These are phyloP conservation scores for Hypoxylon fragiforme DNA, from an alignment of 495 filamentous ascomycete genomes.

Conservation along the genomic window DNA sequence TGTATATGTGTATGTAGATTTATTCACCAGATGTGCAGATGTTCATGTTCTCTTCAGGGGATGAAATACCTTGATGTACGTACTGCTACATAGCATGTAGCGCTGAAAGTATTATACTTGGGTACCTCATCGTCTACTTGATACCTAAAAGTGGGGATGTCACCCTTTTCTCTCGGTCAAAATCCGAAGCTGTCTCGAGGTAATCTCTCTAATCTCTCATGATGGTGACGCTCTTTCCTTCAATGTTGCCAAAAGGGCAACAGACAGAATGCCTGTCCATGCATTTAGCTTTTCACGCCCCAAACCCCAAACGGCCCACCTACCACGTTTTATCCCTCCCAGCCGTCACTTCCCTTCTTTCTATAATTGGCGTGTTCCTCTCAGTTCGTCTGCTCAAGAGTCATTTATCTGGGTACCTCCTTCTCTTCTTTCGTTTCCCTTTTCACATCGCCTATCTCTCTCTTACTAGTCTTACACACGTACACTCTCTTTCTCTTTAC, in stretches of 20 bases:
- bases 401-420: not conserved
- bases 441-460: not conserved
- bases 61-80: too few species aligned
- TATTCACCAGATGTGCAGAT: too few species aligned
- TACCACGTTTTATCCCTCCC: not conserved
- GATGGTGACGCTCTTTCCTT: conserved; percentile 20
- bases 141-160: conserved; percentile 30
- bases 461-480: not conserved
- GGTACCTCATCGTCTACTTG: conserved; percentile 25
- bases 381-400: conserved; percentile 5
- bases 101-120: too few species aligned
- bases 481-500: not conserved
- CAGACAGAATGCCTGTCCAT: too few species aligned
- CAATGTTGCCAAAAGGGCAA: conserved; percentile 10
- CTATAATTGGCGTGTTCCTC: conserved; percentile 17
- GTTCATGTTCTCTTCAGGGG: too few species aligned
- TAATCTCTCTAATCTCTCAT: conserved; percentile 33
- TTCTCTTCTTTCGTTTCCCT: not conserved
- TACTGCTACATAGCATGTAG: too few species aligned
- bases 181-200: conserved; percentile 31
- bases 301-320: not conserved
- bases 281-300: too few species aligned
- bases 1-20: too few species aligned
- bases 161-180: conserved; percentile 22
- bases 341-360: conserved; percentile 1